Base-by-base conservation (phyloP, 2,329 filamentous ascomycete genomes). In the Sporothrix protearum region DNA sequence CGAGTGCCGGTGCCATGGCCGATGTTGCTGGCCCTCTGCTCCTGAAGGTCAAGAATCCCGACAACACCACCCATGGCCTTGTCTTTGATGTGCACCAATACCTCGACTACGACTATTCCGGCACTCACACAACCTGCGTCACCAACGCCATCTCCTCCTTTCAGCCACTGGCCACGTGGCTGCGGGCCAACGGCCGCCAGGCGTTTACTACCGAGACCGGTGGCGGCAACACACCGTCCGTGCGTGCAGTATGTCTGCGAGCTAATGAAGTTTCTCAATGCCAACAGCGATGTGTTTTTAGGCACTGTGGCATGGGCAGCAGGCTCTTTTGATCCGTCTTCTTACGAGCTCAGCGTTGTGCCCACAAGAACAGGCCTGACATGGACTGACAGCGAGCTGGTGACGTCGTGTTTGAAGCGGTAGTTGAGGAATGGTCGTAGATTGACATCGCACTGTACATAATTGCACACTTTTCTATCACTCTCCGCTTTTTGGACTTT, bases 61-160 rank as follows among this genome's bases (percentile, higher is more conserved):
- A 90, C 74, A 86, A 86, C 2, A 81, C 80, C 22, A 87, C 81
- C 1, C 83, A 84, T 68, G 84, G 84, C 69, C 79, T 91, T 16
- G 55, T 70, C 45, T 79, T 88, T n/a, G 87, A 89, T 73, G 80
- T 89, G 10, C 87, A 89, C 78, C 85, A 88, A 77, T 89, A 89
- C 76, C 82, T 89, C 6, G 87, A 89, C 75, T 80, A 79, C n/a
- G 85, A 88, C 79, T 85, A 85, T 78, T 85, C 83, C 6, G 87
- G 87, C 42, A 85, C 83, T 0, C 79, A 85, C 74, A 74, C 79
- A 2, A 80, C 84, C 68, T 89, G 87, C 77, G 83, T 83, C 1
- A 86, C 83, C 3, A 82, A 89, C 74, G 81, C 81, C 74, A 74
- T 74, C 71, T 69, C 68, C n/a, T 2, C 80, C 90, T 81, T 80